Conservation (phyloP, 768 basidiomycete species). For the Coprinopsis marcescibilis region DNA sequence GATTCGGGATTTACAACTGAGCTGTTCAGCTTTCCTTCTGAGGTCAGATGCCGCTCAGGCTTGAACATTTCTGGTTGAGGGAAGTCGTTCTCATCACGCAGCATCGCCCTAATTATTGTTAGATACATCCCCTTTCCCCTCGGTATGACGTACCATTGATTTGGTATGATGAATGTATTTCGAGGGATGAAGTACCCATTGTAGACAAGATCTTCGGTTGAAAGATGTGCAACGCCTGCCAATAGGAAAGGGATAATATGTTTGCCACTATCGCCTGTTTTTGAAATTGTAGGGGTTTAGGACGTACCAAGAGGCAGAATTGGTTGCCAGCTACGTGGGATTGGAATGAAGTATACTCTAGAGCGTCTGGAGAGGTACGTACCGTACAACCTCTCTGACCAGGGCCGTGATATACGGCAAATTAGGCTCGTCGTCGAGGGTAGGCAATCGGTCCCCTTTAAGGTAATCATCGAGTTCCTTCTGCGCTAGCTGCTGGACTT, state of each 20-base stretch:
- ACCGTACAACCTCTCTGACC: slow-evolving; percentile 36
- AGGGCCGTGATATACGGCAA: slow-evolving; percentile 32
- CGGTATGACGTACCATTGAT: slow-evolving; percentile 24
- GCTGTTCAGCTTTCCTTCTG: slow-evolving; percentile 30
- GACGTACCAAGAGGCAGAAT: background rate
- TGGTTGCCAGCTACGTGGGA: background rate
- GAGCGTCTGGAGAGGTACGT: slow-evolving; percentile 19
- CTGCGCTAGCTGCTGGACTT: slow-evolving; percentile 35
- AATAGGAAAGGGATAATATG: background rate
- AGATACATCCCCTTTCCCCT: background rate
- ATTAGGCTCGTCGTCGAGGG: slow-evolving; percentile 11
- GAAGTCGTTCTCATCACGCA: slow-evolving; percentile 27
- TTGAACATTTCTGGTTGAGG: slow-evolving; percentile 32
- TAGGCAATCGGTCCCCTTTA: slow-evolving; percentile 23
- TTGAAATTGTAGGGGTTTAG: background rate
- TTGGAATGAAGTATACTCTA: background rate
- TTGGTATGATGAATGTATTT: slow-evolving; percentile 30
- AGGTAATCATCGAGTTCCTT: slow-evolving; percentile 37
- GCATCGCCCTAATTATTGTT: slow-evolving; percentile 24
- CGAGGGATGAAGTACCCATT: slow-evolving; percentile 41
- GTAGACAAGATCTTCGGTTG: slow-evolving; percentile 34
- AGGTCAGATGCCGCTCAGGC: slow-evolving; percentile 40
- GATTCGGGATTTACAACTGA: slow-evolving; percentile 30
- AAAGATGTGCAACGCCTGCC: background rate
- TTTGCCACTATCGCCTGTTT: background rate